Evolutionary conservation across 2,329 filamentous ascomycete species (phyloP), one percentile per base, ranked within the genome.

Genomic region (Rhynchosporium agropyri): DNA sequence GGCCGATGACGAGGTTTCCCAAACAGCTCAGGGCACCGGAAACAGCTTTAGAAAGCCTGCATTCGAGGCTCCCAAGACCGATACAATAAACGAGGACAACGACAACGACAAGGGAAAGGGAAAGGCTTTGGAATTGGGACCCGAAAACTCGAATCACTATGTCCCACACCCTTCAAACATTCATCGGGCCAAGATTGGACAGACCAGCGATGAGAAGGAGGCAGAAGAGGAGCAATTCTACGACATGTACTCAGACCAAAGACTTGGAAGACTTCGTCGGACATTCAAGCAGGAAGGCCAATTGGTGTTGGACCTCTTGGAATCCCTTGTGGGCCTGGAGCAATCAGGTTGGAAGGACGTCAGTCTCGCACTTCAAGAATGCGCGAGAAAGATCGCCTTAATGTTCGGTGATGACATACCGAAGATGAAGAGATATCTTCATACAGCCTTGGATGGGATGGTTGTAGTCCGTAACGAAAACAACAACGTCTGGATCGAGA

Each of bases 151-250:
- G 9, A 10, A 36, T 36, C 33, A 2, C 9, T 36, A 36, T 36
- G 33, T 36, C 33, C 33, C 33, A 36, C 33, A 36, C 33, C 5
- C 33, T 36, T 36, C 33, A 5, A 10, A 36, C 9, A 36, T 36
- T 36, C 33, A 36, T 36, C 33, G 33, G 5, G 33, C 33, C 33
- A 36, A 36, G 9, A 36, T 36, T 6, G 33, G 33, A 36, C 33
- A 5, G 33, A 28, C 7, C 12, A 33, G 31, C 4, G 38, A 6
- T 15, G 40, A 62, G 36, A 26, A 28, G 29, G 29, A 53, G 43
- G n/a, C 28, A 6, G 33, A 61, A 4, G 49, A 54, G 26, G 58
- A 60, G 26, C n/a, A 53, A 2, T 60, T 60, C 38, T 45, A 51
- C 33, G 58, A 60, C 40, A 40, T 60, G 38, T 3, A 31, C 10